These are phyloP conservation scores for Xylaria bambusicola DNA, from an alignment of 495 filamentous ascomycete genomes.

Conservation along the genomic window DNA sequence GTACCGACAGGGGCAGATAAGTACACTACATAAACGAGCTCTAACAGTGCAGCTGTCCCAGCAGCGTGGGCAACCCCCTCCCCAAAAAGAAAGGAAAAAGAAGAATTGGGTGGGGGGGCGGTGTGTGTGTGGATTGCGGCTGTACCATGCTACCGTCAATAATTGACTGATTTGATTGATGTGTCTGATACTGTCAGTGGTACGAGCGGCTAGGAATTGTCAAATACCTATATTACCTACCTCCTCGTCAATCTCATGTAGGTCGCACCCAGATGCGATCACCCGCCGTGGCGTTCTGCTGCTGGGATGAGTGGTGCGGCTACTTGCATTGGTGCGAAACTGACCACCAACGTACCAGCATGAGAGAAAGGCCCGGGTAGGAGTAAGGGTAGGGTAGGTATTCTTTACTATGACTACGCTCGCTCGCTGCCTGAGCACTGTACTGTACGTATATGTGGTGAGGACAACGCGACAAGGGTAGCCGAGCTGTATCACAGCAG, in stretches of 20 bases:
- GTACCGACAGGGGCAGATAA: neutral
- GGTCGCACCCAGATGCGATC: constrained; percentile 18
- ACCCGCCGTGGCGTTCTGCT: constrained; percentile 23
- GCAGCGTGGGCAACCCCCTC: neutral
- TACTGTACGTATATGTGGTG: too few species aligned
- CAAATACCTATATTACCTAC: neutral
- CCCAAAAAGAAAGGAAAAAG: neutral
- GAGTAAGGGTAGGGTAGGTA: too few species aligned
- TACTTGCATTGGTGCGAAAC: constrained; percentile 27
- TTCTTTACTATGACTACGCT: too few species aligned
- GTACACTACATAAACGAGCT: neutral
- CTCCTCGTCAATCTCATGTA: constrained; percentile 16
- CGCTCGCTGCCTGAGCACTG: too few species aligned
- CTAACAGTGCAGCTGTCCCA: neutral
- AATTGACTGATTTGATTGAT: neutral
- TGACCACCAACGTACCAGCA: constrained; percentile 16
- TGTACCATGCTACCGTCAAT: neutral
- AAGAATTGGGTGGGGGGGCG: neutral
- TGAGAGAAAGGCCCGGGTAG: neutral
- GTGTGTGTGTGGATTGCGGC: constrained; percentile 6
- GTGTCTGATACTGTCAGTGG: neutral
- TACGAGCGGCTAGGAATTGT: neutral
- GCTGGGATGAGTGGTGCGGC: constrained; percentile 28
- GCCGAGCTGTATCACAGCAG: neutral
- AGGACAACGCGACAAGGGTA: neutral